A percentile compares a stretch with the other conserved stretches of the same genome.
phyloP scores from a whole-genome alignment of 768 basidiomycete species.

The Tylopilus subfusipes region DNA sequence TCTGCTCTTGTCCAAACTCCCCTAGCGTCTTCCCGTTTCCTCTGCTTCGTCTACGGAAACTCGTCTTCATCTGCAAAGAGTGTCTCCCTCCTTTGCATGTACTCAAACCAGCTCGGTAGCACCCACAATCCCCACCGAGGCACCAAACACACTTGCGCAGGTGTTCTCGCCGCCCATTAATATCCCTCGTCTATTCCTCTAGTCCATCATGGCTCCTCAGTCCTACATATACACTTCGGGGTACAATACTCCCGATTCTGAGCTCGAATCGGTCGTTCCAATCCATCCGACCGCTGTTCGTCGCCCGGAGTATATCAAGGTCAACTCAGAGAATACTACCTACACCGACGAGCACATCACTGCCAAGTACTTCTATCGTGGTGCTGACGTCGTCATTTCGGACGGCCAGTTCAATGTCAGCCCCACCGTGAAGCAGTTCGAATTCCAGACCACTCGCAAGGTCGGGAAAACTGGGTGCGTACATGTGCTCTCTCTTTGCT shows the following conservation, averaged over 20 bases:
- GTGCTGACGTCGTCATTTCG: constrained; percentile 62
- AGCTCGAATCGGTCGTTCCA: constrained; percentile 63
- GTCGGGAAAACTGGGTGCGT: constrained; percentile 91
- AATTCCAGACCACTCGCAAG: constrained; percentile 86
- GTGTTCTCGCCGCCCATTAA: constrained; percentile 53
- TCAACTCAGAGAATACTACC: constrained; percentile 75
- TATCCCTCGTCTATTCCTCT: constrained; percentile 28
- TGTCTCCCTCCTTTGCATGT: constrained; percentile 69
- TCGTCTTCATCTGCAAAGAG: constrained; percentile 19
- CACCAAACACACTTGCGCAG: constrained; percentile 74
- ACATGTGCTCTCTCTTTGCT: constrained; percentile 4
- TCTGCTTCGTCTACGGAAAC: neutral
- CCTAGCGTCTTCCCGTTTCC: neutral
- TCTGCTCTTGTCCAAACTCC: neutral
- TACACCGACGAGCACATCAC: constrained; percentile 84
- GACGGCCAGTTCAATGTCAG: constrained; percentile 76
- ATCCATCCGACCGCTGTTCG: constrained; percentile 86
- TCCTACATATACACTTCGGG: constrained; percentile 50
- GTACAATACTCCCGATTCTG: constrained; percentile 67
- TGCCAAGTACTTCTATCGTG: constrained; percentile 77
- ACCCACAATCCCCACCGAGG: constrained; percentile 88
- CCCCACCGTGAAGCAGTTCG: constrained; percentile 75
- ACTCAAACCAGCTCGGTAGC: constrained; percentile 90
- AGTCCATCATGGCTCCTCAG: constrained; percentile 48
- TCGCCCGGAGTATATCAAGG: constrained; percentile 69